Base-by-base conservation (phyloP, 345 rosid species). In the Eucalyptus albens region DNA sequence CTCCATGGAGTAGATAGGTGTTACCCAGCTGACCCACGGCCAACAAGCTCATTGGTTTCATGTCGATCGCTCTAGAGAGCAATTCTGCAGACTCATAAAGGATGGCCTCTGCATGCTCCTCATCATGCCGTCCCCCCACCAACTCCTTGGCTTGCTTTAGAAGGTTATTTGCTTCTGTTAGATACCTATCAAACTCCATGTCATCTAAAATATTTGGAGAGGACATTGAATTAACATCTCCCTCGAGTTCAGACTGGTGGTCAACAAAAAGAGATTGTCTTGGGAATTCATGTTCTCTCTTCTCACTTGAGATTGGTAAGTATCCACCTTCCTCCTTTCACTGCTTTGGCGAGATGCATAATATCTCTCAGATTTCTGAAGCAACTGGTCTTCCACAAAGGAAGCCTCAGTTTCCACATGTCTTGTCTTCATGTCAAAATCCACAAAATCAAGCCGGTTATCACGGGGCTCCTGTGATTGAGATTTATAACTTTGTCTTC, bases 21-120 rank as follows among this genome's bases (percentile, higher is more conserved):
- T 95, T 96, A 15, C 97, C 97, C 92, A 96, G 90, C 77, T 92
- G 96, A 56, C 97, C 97, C 3, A 95, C 95, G 6, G 97, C 96
- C 92, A 96, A 92, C 86, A 96, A 90, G 90, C 96, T 95, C 95
- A 94, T 92, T 2, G 97, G 97, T 90, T 94, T 96, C 96, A 96
- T 88, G 80, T 91, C 67, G 47, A 90, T 47, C 82, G 96, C 96
- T 88, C 92, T 92, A 21, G 92, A 90, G 56, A 96, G 95, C 89
- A 96, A 91, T 83, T 91, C 81, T 6, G 95, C 94, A 89, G 95
- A 92, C 91, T 91, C 93, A 86, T 90, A 87, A 87, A 96, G 88
- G 53, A 92, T 91, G 81, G 87, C 91, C 89, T 95, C 95, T 50
- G 92, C 95, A 88, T 33, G 90, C 62, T 94, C 94, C 44, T 92